Conservation (phyloP, 2,329 filamentous ascomycete genomes). For the Bipolaris victoriae region DNA sequence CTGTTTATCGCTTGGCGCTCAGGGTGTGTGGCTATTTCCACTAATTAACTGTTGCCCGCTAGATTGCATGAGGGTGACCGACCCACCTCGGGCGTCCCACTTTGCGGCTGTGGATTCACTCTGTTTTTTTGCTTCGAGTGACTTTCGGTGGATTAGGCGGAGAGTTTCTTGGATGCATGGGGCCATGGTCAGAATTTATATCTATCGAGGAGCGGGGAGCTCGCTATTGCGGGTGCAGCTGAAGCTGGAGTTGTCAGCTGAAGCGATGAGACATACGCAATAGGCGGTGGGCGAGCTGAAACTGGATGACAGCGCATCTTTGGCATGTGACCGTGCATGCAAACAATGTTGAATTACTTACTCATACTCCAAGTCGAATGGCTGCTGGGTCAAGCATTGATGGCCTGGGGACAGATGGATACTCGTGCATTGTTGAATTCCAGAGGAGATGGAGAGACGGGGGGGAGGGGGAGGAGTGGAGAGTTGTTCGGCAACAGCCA, state of each 20-base stretch:
- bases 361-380: background rate
- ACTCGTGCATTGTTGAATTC: slow-evolving; percentile 3
- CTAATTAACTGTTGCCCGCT: slow-evolving; percentile 2
- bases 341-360: too few relatives aligned
- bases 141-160: background rate
- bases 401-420: background rate
- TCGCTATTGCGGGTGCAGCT: background rate
- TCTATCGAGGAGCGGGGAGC: background rate
- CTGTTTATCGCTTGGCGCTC: background rate
- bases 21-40: slow-evolving; percentile 1
- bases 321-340: too few relatives aligned
- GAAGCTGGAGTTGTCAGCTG: background rate
- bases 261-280: background rate
- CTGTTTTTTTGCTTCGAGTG: background rate
- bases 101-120: slow-evolving; percentile 1
- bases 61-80: slow-evolving; percentile 3
- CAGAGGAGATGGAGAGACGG: background rate
- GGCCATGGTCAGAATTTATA: background rate
- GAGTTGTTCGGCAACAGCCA: background rate
- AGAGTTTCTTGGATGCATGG: background rate
- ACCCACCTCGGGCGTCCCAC: background rate
- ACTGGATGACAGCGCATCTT: background rate
- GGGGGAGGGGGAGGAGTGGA: background rate
- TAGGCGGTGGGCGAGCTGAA: background rate
- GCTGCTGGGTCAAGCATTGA: background rate